Base-by-base conservation (phyloP, 768 basidiomycete genomes). In the Bullera alba region DNA sequence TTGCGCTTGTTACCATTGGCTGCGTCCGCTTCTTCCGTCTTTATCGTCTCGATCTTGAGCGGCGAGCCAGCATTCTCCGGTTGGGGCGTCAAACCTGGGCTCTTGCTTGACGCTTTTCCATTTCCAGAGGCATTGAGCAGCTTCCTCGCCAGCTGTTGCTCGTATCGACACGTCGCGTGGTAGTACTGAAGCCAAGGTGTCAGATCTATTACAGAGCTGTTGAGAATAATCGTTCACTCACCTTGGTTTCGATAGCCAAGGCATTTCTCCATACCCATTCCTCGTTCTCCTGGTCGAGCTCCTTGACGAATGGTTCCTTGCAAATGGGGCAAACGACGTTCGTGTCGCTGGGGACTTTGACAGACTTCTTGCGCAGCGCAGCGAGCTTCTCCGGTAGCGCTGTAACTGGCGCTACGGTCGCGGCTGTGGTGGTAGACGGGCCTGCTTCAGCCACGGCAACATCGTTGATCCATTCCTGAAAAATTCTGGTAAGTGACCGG, bases 231-330 rank as follows among this genome's bases (percentile, higher is more conserved):
- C n/a, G 32, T 34, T 17, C 4, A 57, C 70, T 58, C 43, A 90
- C 90, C 76, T 80, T 80, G 50, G 85, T 86, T 57, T 93, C 87
- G 54, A 84, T 83, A 72, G 78, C 81, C 17, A 88, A 77, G 0
- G 92, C 89, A 66, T 99, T 93, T 68, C 80, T 81, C 90, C 90
- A 99, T 12, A 95, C 85, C 92, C 92, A 97, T 54, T 95, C 93
- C 75, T 96, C 93, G 54, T 92, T 90, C 42, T 95, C 92, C 69
- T 96, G 90, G 50, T 83, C 73, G 70, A 87, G 97, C 76, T 95
- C 93, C 58, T 83, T 81, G 77, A 88, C 87, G 72, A 96, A 78
- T 49, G 72, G 73, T 73, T 99, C 93, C 77, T 93, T 95, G 81
- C 95, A 99, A 60, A 99, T 87, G 22, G 91, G 90, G 77, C 93